Percentiles rank a stretch among this genome's conserved stretches.
phyloP scores from a whole-genome alignment of 2,329 filamentous ascomycete species.

The Penicillium sp. region DNA sequence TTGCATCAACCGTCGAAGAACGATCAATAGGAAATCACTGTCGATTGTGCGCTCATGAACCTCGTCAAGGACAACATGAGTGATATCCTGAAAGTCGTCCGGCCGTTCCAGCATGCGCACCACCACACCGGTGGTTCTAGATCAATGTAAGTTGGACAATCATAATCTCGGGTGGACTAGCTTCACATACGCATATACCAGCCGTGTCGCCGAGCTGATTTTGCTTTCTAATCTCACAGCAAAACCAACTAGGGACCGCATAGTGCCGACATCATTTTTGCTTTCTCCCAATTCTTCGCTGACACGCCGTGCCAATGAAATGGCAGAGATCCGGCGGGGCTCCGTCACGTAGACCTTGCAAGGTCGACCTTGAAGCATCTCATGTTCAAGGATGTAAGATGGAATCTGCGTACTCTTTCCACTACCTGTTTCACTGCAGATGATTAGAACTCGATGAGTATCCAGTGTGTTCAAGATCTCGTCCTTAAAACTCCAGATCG shows the following conservation, averaged over 20 bases:
- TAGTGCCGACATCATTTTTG: conserved; percentile 72
- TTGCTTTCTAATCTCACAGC: conserved; percentile 91
- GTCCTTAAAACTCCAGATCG: conserved; percentile 79
- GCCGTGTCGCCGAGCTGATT: conserved; percentile 68
- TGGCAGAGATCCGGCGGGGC: conserved; percentile 89
- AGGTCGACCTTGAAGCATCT: conserved; percentile 68
- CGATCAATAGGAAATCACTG: conserved; percentile 90
- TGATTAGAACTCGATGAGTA: conserved; percentile 76
- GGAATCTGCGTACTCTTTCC: conserved; percentile 98
- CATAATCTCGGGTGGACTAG: not conserved
- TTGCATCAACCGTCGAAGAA: conserved; percentile 74
- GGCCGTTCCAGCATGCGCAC: conserved; percentile 93
- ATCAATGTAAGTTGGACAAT: conserved; percentile 6
- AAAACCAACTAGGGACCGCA: conserved; percentile 82
- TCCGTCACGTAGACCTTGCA: conserved; percentile 97
- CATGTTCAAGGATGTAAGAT: conserved; percentile 83
- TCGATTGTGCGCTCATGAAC: conserved; percentile 96
- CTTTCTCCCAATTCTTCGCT: conserved; percentile 90
- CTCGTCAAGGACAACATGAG: conserved; percentile 93
- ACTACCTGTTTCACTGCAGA: conserved; percentile 94
- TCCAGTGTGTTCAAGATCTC: conserved; percentile 73
- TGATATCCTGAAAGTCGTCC: conserved; percentile 79
- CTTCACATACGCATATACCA: conserved; percentile 76
- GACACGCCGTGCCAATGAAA: conserved; percentile 85
- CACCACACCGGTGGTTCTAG: conserved; percentile 70